Base-by-base conservation (phyloP, 495 filamentous ascomycete species). In the Haplographium delicatum region DNA sequence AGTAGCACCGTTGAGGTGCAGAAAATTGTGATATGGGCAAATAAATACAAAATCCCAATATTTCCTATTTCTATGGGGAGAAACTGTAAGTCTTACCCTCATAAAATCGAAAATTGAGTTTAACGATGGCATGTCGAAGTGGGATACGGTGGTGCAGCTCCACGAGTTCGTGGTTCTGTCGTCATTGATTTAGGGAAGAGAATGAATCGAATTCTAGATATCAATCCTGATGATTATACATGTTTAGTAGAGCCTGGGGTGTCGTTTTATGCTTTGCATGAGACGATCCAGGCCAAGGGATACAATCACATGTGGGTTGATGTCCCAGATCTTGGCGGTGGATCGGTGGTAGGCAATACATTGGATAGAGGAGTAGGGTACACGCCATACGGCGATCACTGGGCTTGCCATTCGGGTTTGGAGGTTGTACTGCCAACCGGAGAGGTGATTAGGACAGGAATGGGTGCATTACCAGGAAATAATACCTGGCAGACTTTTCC, bases 221-320 rank as follows among this genome's bases (percentile, higher is more conserved):
- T 82, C 26, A 71, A 80, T 53, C 65, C 56, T 1, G 71, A 81
- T 34, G 68, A 72, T 45, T 73, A 72, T 4, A 75, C 66, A 41
- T 73, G 70, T 19, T 59, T 84, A 1, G 68, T 84, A 5, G 79
- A 82, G 50, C 78, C 79, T 1, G 80, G 78, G 16, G 79, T 84
- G 0, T 75, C 77, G 1, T 82, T 72, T 58, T 73, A 72, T 51
- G 62, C 57, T 9, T 65, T 82, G 4, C 71, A 81, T 61, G 69
- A 80, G 27, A 13, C 19, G 23, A 24, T 42, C 7, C 39, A 42
- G 22, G 23, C 19, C 10, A 42, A 42, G 7, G 39, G 39, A 6
- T 26, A 4, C 15, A 20, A 25, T 9, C 19, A 42, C 69, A 76
- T 42, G 61, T 80, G 5, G 63, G 73, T 48, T 26, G 16, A 54